These are phyloP conservation scores for Malus hybrid DNA, from an alignment of 331 rosid species.

Conservation along the genomic window DNA sequence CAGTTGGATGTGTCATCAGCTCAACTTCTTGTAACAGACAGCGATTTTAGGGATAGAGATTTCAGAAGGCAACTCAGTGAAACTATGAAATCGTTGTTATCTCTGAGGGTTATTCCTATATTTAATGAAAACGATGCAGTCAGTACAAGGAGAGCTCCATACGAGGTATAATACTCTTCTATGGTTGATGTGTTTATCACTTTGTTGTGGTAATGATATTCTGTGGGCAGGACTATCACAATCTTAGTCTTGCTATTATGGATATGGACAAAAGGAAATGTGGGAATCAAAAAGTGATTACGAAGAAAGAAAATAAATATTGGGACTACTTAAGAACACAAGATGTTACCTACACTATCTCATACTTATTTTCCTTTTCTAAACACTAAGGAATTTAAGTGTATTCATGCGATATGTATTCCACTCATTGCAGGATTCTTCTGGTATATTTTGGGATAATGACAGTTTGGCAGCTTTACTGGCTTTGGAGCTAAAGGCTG, in stretches of 20 bases:
- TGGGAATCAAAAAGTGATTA: background rate
- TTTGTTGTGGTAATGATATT: background rate
- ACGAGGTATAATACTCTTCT: constrained; percentile 55
- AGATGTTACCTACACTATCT: background rate
- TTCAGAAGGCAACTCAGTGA: constrained; percentile 80
- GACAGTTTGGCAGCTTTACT: constrained; percentile 97
- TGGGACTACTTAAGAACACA: background rate
- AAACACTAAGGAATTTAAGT: background rate
- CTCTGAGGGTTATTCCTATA: constrained; percentile 75
- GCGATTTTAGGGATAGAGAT: constrained; percentile 81
- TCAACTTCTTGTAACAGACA: constrained; percentile 94
- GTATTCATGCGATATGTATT: background rate
- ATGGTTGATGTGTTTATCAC: constrained; percentile 1
- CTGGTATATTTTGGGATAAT: constrained; percentile 23
- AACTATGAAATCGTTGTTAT: constrained; percentile 63
- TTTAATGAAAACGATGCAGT: constrained; percentile 96
- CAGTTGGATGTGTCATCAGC: constrained; percentile 94
- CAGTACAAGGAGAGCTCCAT: constrained; percentile 97
- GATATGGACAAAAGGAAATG: background rate
- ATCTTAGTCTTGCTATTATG: background rate
- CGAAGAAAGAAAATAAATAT: background rate
- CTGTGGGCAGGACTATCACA: background rate
- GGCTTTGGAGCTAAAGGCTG: constrained; percentile 96
- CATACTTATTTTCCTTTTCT: background rate
- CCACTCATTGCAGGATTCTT: constrained; percentile 62